A percentile compares a stretch with the other conserved stretches of the same genome.
Conservation (phyloP, 139 green algal genomes). For the Chlorella sorokiniana region DNA sequence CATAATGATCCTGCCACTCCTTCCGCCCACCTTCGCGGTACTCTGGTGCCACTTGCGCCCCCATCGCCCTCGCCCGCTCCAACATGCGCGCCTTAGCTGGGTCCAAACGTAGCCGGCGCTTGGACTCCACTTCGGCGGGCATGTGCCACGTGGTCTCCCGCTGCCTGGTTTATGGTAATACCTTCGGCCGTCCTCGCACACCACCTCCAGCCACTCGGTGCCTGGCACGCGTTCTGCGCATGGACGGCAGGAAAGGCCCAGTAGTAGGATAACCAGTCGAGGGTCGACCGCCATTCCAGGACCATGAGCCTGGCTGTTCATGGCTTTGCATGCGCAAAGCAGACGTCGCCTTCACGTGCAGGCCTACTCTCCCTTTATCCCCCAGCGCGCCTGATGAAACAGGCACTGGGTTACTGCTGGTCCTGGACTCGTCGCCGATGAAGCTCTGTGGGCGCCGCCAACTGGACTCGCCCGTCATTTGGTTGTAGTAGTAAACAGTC, state of each 20-base stretch:
- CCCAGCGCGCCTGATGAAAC: slow-evolving; percentile 17
- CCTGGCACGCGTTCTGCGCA: slow-evolving; percentile 45
- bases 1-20: neutral
- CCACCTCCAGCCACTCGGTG: slow-evolving; percentile 84
- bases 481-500: slow-evolving; percentile 82
- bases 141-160: slow-evolving; percentile 63
- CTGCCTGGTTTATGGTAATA: slow-evolving; percentile 78
- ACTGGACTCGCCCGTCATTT: slow-evolving; percentile 58
- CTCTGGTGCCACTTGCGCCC: slow-evolving; percentile 39
- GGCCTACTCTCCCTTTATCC: neutral
- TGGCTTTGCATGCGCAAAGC: too few relatives aligned
- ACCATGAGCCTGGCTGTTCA: neutral
- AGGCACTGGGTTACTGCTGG: slow-evolving; percentile 28
- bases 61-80: slow-evolving; percentile 41
- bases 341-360: neutral
- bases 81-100: slow-evolving; percentile 45
- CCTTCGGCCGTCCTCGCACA: slow-evolving; percentile 69
- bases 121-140: slow-evolving; percentile 30
- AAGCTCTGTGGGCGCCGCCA: slow-evolving; percentile 65
- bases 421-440: slow-evolving; percentile 41
- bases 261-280: too few relatives aligned
- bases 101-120: slow-evolving; percentile 29
- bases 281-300: too few relatives aligned
- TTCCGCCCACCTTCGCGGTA: slow-evolving; percentile 19
- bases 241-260: neutral